phyloP scores from a whole-genome alignment of 2,329 filamentous ascomycete genomes.

The Aspergillus ruber region DNA sequence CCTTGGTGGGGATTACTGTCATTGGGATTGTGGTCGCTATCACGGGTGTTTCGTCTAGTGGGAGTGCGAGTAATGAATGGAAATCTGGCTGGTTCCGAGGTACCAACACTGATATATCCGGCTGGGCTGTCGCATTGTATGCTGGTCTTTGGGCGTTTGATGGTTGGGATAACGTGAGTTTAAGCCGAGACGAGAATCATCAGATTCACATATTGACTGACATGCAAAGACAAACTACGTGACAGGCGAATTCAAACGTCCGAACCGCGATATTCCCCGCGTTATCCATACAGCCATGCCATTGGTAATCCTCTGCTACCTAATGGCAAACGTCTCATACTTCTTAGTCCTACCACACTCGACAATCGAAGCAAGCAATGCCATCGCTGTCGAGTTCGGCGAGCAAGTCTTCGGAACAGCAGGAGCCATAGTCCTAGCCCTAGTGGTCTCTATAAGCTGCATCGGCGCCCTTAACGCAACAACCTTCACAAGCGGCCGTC shows the following conservation, averaged over 20 bases:
- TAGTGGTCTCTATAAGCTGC: conserved; percentile 85
- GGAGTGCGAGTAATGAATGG: conserved; percentile 74
- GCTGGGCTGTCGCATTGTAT: conserved; percentile 91
- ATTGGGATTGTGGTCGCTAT: conserved; percentile 82
- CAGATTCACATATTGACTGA: conserved; percentile 6
- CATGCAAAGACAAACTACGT: conserved; percentile 80
- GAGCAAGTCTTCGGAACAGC: conserved; percentile 78
- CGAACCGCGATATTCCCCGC: conserved; percentile 78
- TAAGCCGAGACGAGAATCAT: neutral
- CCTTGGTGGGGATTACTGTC: conserved; percentile 76
- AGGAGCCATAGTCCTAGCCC: conserved; percentile 75
- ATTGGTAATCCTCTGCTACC: conserved; percentile 80
- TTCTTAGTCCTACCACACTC: conserved; percentile 82
- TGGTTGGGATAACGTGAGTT: conserved; percentile 91
- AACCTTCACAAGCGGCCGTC: conserved; percentile 83
- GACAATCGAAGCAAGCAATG: conserved; percentile 80
- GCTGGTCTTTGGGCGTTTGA: conserved; percentile 97
- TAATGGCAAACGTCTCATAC: conserved; percentile 88
- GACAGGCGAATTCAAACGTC: conserved; percentile 91
- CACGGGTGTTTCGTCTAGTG: conserved; percentile 74
- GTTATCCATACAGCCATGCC: conserved; percentile 97
- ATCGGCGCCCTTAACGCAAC: conserved; percentile 93
- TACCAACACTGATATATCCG: conserved; percentile 70
- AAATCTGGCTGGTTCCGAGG: conserved; percentile 85
- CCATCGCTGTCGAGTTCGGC: conserved; percentile 92